Conservation (phyloP, 2,329 filamentous ascomycete species). For the Teratosphaeria destructans region DNA sequence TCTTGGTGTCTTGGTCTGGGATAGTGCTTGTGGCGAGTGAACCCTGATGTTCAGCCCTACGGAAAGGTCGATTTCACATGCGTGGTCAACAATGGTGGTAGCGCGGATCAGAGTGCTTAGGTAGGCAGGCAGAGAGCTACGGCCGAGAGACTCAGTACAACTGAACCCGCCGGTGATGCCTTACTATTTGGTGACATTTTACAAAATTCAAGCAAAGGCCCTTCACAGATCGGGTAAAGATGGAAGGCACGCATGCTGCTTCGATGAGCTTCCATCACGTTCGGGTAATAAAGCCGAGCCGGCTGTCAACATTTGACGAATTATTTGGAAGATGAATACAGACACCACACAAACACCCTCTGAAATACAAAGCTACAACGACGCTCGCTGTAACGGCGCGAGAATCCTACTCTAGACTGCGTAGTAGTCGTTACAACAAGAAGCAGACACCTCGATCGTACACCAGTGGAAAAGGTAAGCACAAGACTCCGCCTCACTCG, state of each 20-base stretch:
- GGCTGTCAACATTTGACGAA: not conserved
- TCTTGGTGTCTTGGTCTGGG: not conserved
- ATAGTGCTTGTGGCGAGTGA: not conserved
- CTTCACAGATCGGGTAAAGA: not conserved
- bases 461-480: not conserved
- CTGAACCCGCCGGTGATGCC: not conserved
- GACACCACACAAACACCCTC: not conserved
- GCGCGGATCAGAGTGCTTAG: not conserved
- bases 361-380: not conserved
- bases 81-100: not conserved
- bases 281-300: not conserved
- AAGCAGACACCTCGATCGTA: not conserved
- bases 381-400: not conserved
- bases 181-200: not conserved
- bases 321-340: not conserved
- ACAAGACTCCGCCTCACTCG: not conserved
- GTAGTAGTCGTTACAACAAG: not conserved
- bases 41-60: not conserved
- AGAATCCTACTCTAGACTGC: not conserved
- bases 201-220: not conserved
- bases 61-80: not conserved
- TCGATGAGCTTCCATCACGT: not conserved
- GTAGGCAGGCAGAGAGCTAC: not conserved
- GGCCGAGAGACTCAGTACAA: not conserved
- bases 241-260: not conserved